phyloP scores from a whole-genome alignment of 2,329 filamentous ascomycete genomes.

The Phoma sp. region DNA sequence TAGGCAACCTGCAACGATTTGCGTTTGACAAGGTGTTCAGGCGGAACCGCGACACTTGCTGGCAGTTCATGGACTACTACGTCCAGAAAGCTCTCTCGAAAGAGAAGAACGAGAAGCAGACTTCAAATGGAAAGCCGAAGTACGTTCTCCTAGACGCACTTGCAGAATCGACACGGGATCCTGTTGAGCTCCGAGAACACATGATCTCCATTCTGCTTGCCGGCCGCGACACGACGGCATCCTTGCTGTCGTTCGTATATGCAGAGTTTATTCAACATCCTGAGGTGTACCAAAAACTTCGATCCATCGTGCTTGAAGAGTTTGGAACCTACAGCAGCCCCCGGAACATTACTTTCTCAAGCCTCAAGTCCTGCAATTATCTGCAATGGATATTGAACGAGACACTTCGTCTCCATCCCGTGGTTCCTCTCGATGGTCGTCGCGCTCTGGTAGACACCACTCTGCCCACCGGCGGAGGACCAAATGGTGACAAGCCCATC shows the following conservation, averaged over 20 bases:
- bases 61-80: conserved; percentile 36
- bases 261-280: conserved; percentile 46
- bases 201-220: conserved; percentile 81
- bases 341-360: conserved; percentile 49
- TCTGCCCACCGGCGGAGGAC: conserved; percentile 45
- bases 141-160: conserved; percentile 88
- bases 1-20: conserved; percentile 43
- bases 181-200: conserved; percentile 77
- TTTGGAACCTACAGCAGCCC: conserved; percentile 52
- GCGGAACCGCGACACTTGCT: conserved; percentile 34
- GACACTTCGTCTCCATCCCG: conserved; percentile 42
- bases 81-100: conserved; percentile 31
- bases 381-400: conserved; percentile 45
- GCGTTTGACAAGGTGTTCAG: conserved; percentile 37
- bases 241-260: conserved; percentile 77
- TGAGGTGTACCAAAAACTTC: conserved; percentile 40
- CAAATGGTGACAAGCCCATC: conserved; percentile 41
- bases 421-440: conserved; percentile 42
- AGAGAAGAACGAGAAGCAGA: conserved; percentile 23
- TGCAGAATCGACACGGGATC: conserved; percentile 72
- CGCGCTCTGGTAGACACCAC: conserved; percentile 40
- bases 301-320: conserved; percentile 43
- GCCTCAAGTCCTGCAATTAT: conserved; percentile 41
- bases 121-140: conserved; percentile 25
- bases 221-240: conserved; percentile 84